Conservation (phyloP, 441 rosid genomes). For the Erysimum cheiri region DNA sequence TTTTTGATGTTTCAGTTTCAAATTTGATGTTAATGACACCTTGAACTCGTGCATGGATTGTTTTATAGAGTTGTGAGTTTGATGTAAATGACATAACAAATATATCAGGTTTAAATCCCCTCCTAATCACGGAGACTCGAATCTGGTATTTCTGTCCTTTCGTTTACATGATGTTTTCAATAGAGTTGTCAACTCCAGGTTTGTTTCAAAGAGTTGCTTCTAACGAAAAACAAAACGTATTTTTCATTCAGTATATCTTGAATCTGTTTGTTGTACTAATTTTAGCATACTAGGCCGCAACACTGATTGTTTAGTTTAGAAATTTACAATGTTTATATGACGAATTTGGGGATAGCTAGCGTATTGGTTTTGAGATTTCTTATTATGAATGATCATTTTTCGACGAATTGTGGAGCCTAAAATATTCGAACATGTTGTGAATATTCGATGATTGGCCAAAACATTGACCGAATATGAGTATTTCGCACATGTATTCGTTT, state of each 20-base stretch:
- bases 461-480: background rate
- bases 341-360: background rate
- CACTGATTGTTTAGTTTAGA: background rate
- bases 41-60: no score
- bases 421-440: background rate
- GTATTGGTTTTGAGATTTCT: background rate
- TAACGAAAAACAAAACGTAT: background rate
- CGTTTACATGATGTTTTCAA: no score
- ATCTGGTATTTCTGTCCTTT: no score
- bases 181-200: no score
- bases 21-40: no score
- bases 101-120: no score
- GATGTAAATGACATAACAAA: no score
- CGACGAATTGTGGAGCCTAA: background rate
- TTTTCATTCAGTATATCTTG: background rate
- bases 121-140: no score
- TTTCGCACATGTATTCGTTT: no score
- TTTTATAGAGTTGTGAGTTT: no score
- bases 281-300: background rate
- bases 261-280: background rate
- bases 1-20: no score
- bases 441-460: background rate
- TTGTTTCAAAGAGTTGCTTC: no score
- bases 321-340: background rate
- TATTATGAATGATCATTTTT: background rate